These are phyloP conservation scores for Endocarpon pusillum DNA, from an alignment of 495 filamentous ascomycete species.

Conservation along the genomic window DNA sequence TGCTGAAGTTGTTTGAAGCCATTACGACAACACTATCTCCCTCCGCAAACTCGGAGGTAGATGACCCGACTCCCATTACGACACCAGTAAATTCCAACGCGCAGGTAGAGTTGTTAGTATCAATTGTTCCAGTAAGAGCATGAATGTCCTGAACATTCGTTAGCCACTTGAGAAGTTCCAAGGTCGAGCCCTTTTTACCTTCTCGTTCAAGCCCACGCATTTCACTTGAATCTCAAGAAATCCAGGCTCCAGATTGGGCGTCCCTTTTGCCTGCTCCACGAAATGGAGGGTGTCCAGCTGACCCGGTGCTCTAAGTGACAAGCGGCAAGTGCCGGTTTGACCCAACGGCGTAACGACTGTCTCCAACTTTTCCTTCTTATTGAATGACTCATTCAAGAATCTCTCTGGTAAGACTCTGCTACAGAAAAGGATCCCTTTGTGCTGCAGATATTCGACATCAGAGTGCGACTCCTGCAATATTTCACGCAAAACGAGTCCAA, in stretches of 20 bases:
- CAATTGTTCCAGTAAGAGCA: constrained; percentile 28
- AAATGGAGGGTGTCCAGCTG: constrained; percentile 9
- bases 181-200: no score
- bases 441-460: no score
- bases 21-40: constrained; percentile 27
- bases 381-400: constrained; percentile 11
- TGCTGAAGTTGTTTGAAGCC: constrained; percentile 20
- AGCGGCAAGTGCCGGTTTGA: constrained; percentile 3
- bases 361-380: constrained; percentile 5
- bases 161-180: no score
- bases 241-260: background rate
- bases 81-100: constrained; percentile 5
- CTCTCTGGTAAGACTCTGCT: constrained; percentile 14
- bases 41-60: constrained; percentile 1
- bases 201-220: background rate
- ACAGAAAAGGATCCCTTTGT: constrained; percentile 11
- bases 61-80: constrained; percentile 3
- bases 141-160: constrained; percentile 10
- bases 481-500: background rate
- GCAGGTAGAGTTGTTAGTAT: constrained; percentile 11
- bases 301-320: constrained; percentile 6
- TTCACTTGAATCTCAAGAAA: background rate
- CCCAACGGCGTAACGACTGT: constrained; percentile 5
- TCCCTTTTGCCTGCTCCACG: no score
- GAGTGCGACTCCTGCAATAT: constrained; percentile 1